Percentiles rank a stretch among this genome's conserved stretches.
Conservation (phyloP, 495 filamentous ascomycete genomes). For the Penicillium cosmopolitanum region DNA sequence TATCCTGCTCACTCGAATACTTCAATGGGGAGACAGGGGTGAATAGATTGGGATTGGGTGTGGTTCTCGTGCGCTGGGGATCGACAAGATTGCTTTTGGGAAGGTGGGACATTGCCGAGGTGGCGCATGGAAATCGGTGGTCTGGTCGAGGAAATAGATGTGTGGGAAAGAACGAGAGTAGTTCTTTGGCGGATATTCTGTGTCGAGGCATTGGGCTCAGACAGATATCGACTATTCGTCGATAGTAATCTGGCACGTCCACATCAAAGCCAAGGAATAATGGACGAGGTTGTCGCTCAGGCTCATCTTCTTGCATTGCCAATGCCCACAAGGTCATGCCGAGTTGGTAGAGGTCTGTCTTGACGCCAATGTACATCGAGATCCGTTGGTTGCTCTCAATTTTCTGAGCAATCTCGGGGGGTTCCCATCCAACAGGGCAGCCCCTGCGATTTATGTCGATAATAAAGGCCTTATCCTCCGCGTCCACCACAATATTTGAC, state of each 20-base stretch:
- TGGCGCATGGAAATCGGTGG: constrained; percentile 1
- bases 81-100: constrained; percentile 13
- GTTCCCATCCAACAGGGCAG: constrained; percentile 97
- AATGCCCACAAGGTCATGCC: constrained; percentile 98
- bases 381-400: constrained; percentile 93
- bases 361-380: constrained; percentile 98
- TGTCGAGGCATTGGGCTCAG: constrained; percentile 58
- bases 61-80: constrained; percentile 4
- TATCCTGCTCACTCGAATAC: constrained; percentile 7
- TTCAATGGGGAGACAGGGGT: constrained; percentile 10
- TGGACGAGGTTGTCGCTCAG: constrained; percentile 78
- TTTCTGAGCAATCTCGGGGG: constrained; percentile 84
- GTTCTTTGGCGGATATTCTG: constrained; percentile 59
- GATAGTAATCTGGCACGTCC: constrained; percentile 62
- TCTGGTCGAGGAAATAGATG: constrained; percentile 15
- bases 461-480: constrained; percentile 83
- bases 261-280: constrained; percentile 52
- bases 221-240: constrained; percentile 60
- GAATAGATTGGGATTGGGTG: background rate
- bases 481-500: constrained; percentile 94
- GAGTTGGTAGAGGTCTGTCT: constrained; percentile 92
- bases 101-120: constrained; percentile 3
- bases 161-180: constrained; percentile 54
- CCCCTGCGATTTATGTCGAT: constrained; percentile 98
- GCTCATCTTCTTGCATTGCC: constrained; percentile 85